phyloP scores from a whole-genome alignment of 1,284 basidiomycete genomes.

The Ustilago nuda region DNA sequence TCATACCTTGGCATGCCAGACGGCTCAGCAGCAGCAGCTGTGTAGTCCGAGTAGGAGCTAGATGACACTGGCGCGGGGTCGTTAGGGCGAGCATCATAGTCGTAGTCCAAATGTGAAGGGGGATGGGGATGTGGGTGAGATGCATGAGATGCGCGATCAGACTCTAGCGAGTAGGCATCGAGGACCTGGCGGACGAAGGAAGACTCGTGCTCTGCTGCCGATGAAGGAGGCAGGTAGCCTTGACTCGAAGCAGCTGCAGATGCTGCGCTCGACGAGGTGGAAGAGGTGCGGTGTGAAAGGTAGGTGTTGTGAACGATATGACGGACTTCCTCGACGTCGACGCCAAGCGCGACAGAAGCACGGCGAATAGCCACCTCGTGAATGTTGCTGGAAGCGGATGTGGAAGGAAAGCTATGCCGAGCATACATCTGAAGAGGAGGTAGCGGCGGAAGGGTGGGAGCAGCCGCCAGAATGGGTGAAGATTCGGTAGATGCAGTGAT shows the following conservation, averaged over 20 bases:
- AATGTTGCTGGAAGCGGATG: background rate
- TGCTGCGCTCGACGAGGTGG: constrained; percentile 16
- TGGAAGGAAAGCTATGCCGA: constrained; percentile 25
- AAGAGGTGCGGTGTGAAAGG: constrained; percentile 10
- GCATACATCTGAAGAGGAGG: constrained; percentile 7
- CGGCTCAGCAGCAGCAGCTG: background rate
- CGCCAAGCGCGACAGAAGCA: constrained; percentile 25
- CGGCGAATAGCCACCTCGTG: constrained; percentile 35
- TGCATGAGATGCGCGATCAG: constrained; percentile 15
- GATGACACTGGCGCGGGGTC: background rate
- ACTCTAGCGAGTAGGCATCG: constrained; percentile 28
- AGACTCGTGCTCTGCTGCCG: constrained; percentile 5
- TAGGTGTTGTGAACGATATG: constrained; percentile 29
- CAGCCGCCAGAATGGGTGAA: constrained; percentile 18
- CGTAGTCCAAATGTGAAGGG: constrained; percentile 1
- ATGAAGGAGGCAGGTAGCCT: constrained; percentile 1
- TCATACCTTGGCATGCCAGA: constrained; percentile 11
- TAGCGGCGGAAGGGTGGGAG: background rate
- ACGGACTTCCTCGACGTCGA: constrained; percentile 28
- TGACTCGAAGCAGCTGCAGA: constrained; percentile 16
- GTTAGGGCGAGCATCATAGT: background rate
- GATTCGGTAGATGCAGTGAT: constrained; percentile 36
- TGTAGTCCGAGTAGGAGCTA: background rate
- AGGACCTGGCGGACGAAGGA: constrained; percentile 25
- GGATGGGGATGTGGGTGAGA: background rate